A percentile compares a stretch with the other conserved stretches of the same genome.
Conservation (phyloP, 2,329 filamentous ascomycete species). For the Neoascochyta sp. region DNA sequence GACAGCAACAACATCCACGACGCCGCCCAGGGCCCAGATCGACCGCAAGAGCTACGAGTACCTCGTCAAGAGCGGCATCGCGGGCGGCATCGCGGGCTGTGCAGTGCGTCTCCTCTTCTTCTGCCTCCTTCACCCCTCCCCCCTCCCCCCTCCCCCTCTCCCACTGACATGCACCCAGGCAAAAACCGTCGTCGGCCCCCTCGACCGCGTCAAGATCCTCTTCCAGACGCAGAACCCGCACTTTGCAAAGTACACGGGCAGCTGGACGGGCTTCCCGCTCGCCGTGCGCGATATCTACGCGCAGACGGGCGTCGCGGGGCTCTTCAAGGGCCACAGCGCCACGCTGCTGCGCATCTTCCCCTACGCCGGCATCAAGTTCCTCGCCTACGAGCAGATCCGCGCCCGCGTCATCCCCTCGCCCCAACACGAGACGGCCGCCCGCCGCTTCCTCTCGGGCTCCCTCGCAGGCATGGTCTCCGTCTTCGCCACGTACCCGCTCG, state of each 20-base stretch:
- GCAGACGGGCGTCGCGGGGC: constrained; percentile 67
- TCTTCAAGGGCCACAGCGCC: constrained; percentile 92
- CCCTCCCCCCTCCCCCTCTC: background rate
- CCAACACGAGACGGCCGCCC: constrained; percentile 73
- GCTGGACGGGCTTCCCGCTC: constrained; percentile 76
- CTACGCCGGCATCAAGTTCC: constrained; percentile 95
- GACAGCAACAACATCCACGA: constrained; percentile 9
- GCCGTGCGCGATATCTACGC: constrained; percentile 81
- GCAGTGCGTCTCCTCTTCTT: constrained; percentile 59
- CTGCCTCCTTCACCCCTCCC: background rate
- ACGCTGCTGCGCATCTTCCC: constrained; percentile 93
- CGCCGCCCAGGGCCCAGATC: constrained; percentile 46
- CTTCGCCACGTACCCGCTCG: constrained; percentile 92
- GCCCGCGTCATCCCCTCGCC: constrained; percentile 67
- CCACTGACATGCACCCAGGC: too few species aligned
- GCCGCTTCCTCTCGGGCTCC: constrained; percentile 70
- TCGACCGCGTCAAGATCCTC: constrained; percentile 97
- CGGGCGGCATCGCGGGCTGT: constrained; percentile 87
- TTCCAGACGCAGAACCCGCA: constrained; percentile 94
- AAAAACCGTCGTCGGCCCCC: constrained; percentile 90
- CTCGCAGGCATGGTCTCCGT: constrained; percentile 84
- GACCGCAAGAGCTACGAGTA: constrained; percentile 79
- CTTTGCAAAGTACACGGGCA: constrained; percentile 88
- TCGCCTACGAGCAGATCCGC: constrained; percentile 95
- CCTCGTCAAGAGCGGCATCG: constrained; percentile 74